Conservation (phyloP, 805 yeast genomes). For the Clavispora santaluciae region DNA sequence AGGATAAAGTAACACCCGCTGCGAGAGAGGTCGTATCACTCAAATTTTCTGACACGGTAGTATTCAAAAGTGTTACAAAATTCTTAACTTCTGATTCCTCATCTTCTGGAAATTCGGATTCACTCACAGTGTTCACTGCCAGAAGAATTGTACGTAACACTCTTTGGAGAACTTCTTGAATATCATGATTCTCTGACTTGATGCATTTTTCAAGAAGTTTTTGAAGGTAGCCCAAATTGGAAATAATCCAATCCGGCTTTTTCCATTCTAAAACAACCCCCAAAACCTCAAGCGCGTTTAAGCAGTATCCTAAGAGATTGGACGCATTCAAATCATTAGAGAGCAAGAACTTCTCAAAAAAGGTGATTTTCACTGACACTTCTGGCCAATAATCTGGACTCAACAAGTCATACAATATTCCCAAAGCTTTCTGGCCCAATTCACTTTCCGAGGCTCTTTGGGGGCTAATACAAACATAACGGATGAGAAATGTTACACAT, state of each 20-base stretch:
- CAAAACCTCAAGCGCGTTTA: conserved; percentile 88
- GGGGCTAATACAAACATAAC: conserved; percentile 83
- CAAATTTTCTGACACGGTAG: conserved; percentile 76
- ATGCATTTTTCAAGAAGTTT: conserved; percentile 75
- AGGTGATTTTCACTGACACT: conserved; percentile 77
- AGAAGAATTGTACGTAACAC: conserved; percentile 65
- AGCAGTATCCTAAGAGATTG: conserved; percentile 68
- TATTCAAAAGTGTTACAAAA: conserved; percentile 56
- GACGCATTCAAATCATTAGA: conserved; percentile 70
- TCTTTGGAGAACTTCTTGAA: conserved; percentile 78
- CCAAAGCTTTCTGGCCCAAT: conserved; percentile 74
- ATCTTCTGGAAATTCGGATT: conserved; percentile 38
- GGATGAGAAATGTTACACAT: conserved; percentile 78
- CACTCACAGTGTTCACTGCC: conserved; percentile 51
- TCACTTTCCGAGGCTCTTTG: conserved; percentile 82
- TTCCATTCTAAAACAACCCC: conserved; percentile 79
- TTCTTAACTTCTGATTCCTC: conserved; percentile 58
- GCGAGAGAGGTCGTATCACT: conserved; percentile 71
- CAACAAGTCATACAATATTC: conserved; percentile 67
- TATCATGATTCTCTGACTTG: conserved; percentile 76
- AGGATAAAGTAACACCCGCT: conserved; percentile 79
- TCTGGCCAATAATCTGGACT: conserved; percentile 81
- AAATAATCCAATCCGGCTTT: conserved; percentile 70
- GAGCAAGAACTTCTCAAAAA: conserved; percentile 82
- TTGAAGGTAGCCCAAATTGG: conserved; percentile 64